Evolutionary conservation across 768 basidiomycete genomes (phyloP), one percentile per base, ranked within the genome.

Genomic region (Boletus coccyginus): DNA sequence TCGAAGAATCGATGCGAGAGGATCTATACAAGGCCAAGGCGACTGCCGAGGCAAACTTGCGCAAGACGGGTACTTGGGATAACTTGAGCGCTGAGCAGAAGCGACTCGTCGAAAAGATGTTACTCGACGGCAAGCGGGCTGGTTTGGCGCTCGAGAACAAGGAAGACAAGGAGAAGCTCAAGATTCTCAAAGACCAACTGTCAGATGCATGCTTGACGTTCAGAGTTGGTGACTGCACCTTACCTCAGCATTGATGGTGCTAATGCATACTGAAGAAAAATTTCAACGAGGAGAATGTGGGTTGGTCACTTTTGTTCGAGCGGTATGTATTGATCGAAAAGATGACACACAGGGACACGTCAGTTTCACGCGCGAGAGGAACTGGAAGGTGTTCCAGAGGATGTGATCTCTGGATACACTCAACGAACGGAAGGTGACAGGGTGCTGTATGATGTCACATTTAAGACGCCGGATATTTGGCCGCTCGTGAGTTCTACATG

Each of bases 231-330:
- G 17, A 9, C n/a, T 40, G 11, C 50, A 27, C 27, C 52, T 46
- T 11, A 10, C 11, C 5, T 31, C 14, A 5, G 10, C 32, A 21
- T 40, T 46, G 19, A 52, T 27, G 21, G 27, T 29, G 19, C 46
- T 58, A 11, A 62, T 9, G 8, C 19, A 46, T 31, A 35, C 33
- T 41, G 5, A 51, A 89, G 86, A 90, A 88, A 86, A 91, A 92
- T 75, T 90, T 85, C 76, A 92, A 90, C 61, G 90, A 94, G 67
- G 92, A 94, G 70, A 85, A 88, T 43, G 90, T 88, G 59, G 54
- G 76, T 59, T 19, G 5, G 10, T 19, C 17, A 24, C 3, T 29
- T 36, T 47, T 16, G 21, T 12, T 57, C 31, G 21, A 9, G n/a
- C 5, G 4, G 21, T 21, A 21, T 21, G 19, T 48, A 21, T 40